Conservation (phyloP, 2,329 filamentous ascomycete genomes). For the Alternaria sp. region DNA sequence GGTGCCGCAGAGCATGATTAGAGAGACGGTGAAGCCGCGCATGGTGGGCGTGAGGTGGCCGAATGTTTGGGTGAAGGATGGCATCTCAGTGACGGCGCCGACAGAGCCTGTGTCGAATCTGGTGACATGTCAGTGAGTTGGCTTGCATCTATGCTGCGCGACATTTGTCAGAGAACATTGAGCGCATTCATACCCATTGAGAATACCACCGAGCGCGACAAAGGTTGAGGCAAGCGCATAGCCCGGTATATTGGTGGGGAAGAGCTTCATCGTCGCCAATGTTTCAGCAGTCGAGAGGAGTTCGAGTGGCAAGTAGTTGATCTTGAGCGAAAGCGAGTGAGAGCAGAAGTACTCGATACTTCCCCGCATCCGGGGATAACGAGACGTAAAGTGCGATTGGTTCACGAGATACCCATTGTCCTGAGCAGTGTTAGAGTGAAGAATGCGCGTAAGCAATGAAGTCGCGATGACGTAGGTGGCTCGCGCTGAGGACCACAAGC, state of each 20-base stretch:
- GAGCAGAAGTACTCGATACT: neutral
- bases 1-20: neutral
- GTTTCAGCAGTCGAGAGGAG: neutral
- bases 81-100: neutral
- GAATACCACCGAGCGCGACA: neutral
- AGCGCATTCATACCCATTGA: neutral
- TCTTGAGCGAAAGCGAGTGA: neutral
- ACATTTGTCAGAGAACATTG: neutral
- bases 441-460: neutral
- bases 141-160: neutral
- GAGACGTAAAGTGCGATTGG: neutral
- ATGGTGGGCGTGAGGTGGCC: neutral
- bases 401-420: neutral
- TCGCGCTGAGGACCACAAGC: neutral
- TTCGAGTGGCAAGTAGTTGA: neutral
- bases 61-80: neutral
- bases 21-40: neutral
- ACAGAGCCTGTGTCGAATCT: neutral
- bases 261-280: neutral
- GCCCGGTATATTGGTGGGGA: neutral
- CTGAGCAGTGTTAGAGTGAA: neutral
- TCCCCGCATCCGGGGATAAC: neutral
- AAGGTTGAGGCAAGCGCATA: neutral
- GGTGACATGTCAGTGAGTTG: neutral
- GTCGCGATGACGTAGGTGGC: neutral